phyloP scores from a whole-genome alignment of 257 asterid genomes.

The Rubia yunnanensis region DNA sequence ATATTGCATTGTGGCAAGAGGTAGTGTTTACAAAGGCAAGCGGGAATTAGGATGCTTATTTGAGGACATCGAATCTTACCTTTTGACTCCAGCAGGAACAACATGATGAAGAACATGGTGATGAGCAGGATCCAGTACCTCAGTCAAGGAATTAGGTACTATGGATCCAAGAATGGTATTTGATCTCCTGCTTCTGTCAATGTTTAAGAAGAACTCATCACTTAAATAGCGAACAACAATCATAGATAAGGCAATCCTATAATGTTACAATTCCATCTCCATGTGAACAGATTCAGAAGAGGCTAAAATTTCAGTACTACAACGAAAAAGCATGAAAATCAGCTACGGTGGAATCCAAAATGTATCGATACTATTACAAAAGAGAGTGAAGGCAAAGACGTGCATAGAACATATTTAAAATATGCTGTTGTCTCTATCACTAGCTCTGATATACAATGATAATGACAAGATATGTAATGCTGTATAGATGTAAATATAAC shows the following conservation, averaged over 20 bases:
- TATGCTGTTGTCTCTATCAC: no score
- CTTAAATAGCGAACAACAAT: background rate
- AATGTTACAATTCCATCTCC: background rate
- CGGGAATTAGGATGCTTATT: background rate
- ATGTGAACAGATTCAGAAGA: background rate
- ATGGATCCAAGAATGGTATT: constrained; percentile 64
- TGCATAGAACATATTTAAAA: background rate
- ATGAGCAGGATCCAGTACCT: constrained; percentile 69
- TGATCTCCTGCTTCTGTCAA: constrained; percentile 48
- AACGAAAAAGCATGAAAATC: no score
- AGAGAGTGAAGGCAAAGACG: background rate
- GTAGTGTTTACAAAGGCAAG: no score
- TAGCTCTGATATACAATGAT: no score
- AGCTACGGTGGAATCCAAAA: no score
- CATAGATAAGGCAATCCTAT: background rate
- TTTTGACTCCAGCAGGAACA: constrained; percentile 68
- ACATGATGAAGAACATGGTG: constrained; percentile 78
- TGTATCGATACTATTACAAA: constrained; percentile 5
- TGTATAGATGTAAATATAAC: constrained; percentile 6
- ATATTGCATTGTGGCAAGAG: no score
- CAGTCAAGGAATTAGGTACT: constrained; percentile 68
- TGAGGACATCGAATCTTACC: constrained; percentile 29
- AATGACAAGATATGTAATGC: constrained; percentile 4
- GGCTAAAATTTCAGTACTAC: no score
- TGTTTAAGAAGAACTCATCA: constrained; percentile 4